Conservation (phyloP, 2,329 filamentous ascomycete species). For the Stemphylium lycopersici region DNA sequence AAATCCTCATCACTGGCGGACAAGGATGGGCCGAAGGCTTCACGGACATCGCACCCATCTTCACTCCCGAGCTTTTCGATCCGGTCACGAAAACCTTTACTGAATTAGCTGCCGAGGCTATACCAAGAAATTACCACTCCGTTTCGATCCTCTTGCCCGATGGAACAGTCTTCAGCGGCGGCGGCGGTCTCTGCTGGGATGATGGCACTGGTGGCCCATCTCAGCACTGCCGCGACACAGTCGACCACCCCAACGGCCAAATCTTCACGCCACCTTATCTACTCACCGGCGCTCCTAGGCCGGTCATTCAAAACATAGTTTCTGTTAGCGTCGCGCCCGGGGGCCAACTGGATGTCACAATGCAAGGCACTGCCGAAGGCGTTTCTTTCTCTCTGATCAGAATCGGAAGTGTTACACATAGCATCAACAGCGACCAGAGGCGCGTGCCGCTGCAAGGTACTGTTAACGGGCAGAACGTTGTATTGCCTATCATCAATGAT, state of each 20-base stretch:
- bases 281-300: conserved; percentile 40
- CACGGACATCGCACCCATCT: conserved; percentile 23
- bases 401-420: conserved; percentile 33
- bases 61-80: conserved; percentile 28
- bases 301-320: conserved; percentile 17
- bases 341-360: conserved; percentile 17
- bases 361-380: conserved; percentile 14
- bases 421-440: conserved; percentile 29
- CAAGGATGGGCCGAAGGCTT: conserved; percentile 19
- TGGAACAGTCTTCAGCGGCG: conserved; percentile 27
- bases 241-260: conserved; percentile 55
- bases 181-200: conserved; percentile 27
- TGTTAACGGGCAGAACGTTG: conserved; percentile 5
- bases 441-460: conserved; percentile 20
- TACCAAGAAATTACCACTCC: conserved; percentile 31
- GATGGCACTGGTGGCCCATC: conserved; percentile 20
- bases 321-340: conserved; percentile 14
- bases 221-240: conserved; percentile 56
- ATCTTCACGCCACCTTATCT: conserved; percentile 63
- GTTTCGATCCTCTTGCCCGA: conserved; percentile 31
- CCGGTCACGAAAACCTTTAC: conserved; percentile 25
- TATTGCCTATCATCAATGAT: conserved; percentile 18
- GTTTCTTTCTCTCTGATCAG: conserved; percentile 23
- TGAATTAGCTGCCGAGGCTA: conserved; percentile 17
- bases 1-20: conserved; percentile 31